phyloP scores from a whole-genome alignment of 345 rosid species.

The Camelina hispida region DNA sequence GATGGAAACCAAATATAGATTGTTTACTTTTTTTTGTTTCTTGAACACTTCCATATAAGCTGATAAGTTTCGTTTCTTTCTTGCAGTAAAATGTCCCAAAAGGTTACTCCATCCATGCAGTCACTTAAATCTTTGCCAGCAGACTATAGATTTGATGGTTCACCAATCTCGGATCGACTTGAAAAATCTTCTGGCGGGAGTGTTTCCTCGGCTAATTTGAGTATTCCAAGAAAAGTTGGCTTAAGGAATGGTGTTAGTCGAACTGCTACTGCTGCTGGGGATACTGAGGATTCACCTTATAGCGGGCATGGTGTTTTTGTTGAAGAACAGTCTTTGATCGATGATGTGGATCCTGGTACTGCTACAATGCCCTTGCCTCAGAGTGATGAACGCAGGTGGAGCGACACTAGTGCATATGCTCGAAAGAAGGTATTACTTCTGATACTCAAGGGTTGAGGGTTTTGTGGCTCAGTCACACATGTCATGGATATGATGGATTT shows the following conservation, averaged over 20 bases:
- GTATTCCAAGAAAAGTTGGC: conserved; percentile 53
- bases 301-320: conserved; percentile 43
- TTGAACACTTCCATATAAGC: conserved; percentile 23
- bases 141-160: conserved; percentile 62
- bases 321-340: conserved; percentile 58
- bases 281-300: conserved; percentile 85
- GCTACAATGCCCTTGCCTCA: conserved; percentile 53
- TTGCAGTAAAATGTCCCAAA: conserved; percentile 62
- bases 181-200: conserved; percentile 44
- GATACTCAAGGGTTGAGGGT: background rate
- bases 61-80: conserved; percentile 45
- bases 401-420: conserved; percentile 70
- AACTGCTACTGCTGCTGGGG: conserved; percentile 45
- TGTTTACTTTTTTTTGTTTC: conserved; percentile 26
- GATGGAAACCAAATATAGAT: conserved; percentile 49
- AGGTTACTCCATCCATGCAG: conserved; percentile 60
- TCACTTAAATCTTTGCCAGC: conserved; percentile 75
- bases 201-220: conserved; percentile 31
- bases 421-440: conserved; percentile 68
- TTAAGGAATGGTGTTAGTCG: conserved; percentile 46
- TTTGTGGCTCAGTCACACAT: background rate
- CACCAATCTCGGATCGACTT: conserved; percentile 51
- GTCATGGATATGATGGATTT: background rate
- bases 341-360: conserved; percentile 57
- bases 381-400: conserved; percentile 68